Evolutionary conservation across 1,284 basidiomycete species (phyloP), one percentile per base, ranked within the genome.

Genomic region (Pseudomicrostroma phylloplanum): DNA sequence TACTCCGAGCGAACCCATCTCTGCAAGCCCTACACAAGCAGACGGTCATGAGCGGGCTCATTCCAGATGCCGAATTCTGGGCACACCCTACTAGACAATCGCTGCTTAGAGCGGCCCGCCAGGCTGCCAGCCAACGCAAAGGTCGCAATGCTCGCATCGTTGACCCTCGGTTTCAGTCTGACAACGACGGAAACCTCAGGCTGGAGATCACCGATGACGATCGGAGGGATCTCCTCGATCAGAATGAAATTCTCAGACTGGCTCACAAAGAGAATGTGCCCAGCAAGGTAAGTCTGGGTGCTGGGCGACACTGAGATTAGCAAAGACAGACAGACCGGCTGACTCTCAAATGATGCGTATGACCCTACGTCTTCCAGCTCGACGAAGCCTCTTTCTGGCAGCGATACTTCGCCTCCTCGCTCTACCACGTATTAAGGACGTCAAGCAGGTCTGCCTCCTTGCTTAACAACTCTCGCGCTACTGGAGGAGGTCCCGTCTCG

Each of bases 261-360:
- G 93, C 92, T 0, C 96, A 94, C 77, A 88, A 84, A 63, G 92
- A 96, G 75, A 92, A 93, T 69, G 94, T 98, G 0, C 93, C 93
- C 1, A 83, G 81, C 62, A 88, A 89, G 81, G 90, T 89, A 80
- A 63, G 81, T 53, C 19, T 15, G 3, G 12, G 30, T 36, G 30
- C 30, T 36, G 6, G 17, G 46, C 46, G 46, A 48, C n/a, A 6
- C 6, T 25, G 21, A 25, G 26, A 19, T 19, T 54, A 9, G 51
- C 51, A 19, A 2, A 12, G 46, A n/a, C 46, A 3, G 6, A n/a
- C 46, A 48, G 7, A 3, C 12, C 12, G 23, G 12, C 23, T 23
- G 23, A 23, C 46, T 48, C 23, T 3, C 46, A 55, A 41, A 51
- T 4, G 4, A 36, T 26, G 39, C 40, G 49, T 60, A 40, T 48